Percentiles rank a stretch among this genome's conserved stretches.
Conservation (phyloP, 106 monocot species). For the Dendrobium huoshanense region DNA sequence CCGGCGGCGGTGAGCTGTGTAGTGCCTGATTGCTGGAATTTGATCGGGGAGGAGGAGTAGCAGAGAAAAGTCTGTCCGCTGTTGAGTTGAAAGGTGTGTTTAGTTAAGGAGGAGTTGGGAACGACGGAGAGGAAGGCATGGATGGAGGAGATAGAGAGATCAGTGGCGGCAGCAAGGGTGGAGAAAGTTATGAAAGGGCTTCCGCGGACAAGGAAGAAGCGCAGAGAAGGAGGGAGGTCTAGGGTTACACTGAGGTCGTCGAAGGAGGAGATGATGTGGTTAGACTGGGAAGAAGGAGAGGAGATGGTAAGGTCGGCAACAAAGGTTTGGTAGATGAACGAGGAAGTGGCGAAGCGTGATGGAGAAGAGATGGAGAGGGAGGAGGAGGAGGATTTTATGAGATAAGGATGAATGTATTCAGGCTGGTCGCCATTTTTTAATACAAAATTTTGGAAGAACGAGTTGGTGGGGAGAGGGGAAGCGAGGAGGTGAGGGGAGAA, state of each 20-base stretch:
- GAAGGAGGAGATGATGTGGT: conserved; percentile 61
- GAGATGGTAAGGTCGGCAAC: conserved; percentile 71
- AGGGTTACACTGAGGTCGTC: conserved; percentile 82
- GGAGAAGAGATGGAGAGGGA: conserved; percentile 54
- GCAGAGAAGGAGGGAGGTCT: conserved; percentile 62
- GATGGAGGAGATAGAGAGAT: conserved; percentile 39
- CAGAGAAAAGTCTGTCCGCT: conserved; percentile 59
- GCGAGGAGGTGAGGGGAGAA: conserved; percentile 64
- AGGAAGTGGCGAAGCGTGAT: conserved; percentile 17
- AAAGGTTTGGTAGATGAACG: conserved; percentile 89
- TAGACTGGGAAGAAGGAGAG: not conserved
- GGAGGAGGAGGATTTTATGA: conserved; percentile 53
- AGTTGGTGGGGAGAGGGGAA: conserved; percentile 86
- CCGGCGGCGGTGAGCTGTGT: conserved; percentile 22
- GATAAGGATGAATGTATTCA: conserved; percentile 95
- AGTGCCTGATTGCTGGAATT: conserved; percentile 22
- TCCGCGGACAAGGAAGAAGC: conserved; percentile 79
- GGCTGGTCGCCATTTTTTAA: conserved; percentile 85
- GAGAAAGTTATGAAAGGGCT: conserved; percentile 65
- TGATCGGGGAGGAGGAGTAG: conserved; percentile 76
- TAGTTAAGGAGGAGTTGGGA: conserved; percentile 46
- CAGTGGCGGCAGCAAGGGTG: conserved; percentile 21
- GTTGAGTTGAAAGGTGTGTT: conserved; percentile 53
- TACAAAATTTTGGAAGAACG: conserved; percentile 94
- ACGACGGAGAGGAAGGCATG: conserved; percentile 48